Evolutionary conservation across 208 protist species (phyloP).

Genomic region (Crithidia sp.): DNA sequence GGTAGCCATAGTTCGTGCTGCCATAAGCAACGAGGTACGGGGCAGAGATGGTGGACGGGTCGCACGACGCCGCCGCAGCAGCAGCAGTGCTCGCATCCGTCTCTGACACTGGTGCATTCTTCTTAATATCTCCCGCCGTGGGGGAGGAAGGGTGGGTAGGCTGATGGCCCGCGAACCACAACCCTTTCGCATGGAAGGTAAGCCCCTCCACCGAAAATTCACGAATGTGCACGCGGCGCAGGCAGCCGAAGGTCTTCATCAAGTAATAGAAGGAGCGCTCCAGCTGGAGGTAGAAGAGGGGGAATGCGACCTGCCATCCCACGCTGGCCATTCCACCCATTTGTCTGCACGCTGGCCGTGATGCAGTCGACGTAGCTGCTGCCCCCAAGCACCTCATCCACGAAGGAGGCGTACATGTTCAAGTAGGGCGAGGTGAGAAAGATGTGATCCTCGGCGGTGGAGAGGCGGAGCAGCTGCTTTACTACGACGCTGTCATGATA

Average conservation of each 20-base stretch:
- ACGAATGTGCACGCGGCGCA: conserved; percentile 58
- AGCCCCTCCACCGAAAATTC: conserved; percentile 68
- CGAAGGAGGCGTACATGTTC: conserved; percentile 75
- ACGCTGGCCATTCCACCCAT: conserved; percentile 71
- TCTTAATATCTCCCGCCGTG: not conserved
- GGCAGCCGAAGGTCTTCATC: conserved; percentile 55
- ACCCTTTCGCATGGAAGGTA: conserved; percentile 89
- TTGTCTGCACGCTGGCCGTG: conserved; percentile 75
- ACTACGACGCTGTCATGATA: conserved; percentile 73
- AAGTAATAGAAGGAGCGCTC: conserved; percentile 79
- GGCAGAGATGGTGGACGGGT: conserved; percentile 25
- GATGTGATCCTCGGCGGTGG: conserved; percentile 47
- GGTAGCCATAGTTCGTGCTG: conserved; percentile 90
- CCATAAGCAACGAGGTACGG: conserved; percentile 83
- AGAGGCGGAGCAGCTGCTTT: conserved; percentile 47
- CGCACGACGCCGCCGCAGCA: not conserved
- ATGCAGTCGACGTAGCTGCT: conserved; percentile 55
- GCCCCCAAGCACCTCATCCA: conserved; percentile 52
- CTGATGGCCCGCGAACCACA: conserved; percentile 59
- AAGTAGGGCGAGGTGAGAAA: conserved; percentile 86
- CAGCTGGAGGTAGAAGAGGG: conserved; percentile 82
- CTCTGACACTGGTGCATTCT: not conserved
- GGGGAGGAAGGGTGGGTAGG: not conserved
- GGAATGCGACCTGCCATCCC: conserved; percentile 80
- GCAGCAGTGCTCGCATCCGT: no score